Percentiles rank a stretch among this genome's conserved stretches.
These are phyloP conservation scores for Arbutus unedo DNA, from an alignment of 148 eudicot genomes.

Conservation along the genomic window DNA sequence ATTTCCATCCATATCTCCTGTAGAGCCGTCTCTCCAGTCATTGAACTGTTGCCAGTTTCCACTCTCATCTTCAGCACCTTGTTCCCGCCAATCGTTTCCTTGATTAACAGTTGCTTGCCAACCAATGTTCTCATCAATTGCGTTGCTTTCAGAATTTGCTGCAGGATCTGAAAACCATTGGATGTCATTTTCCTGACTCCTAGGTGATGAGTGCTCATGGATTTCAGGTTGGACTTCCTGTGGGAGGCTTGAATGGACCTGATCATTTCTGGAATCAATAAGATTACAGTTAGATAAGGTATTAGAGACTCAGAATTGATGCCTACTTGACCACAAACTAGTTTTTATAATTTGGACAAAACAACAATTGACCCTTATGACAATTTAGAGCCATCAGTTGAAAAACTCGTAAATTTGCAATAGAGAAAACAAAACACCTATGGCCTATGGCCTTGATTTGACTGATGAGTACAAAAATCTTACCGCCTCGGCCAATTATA, in stretches of 20 bases:
- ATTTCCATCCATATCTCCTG: conserved; percentile 35
- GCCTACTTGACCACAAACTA: conserved; percentile 65
- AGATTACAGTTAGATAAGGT: conserved; percentile 34
- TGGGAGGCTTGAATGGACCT: conserved; percentile 32
- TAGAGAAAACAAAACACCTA: not conserved
- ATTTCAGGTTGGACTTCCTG: conserved; percentile 42
- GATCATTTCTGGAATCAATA: conserved; percentile 46
- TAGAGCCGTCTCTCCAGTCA: conserved; percentile 48
- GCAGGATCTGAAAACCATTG: conserved; percentile 36
- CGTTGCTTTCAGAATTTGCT: conserved; percentile 35
- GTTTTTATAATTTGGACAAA: conserved; percentile 64
- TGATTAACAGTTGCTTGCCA: conserved; percentile 38
- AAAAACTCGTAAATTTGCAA: not conserved
- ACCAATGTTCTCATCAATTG: conserved; percentile 34
- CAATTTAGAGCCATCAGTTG: conserved; percentile 4
- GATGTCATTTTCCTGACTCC: conserved; percentile 38
- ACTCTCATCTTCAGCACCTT: conserved; percentile 45
- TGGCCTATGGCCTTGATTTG: not conserved
- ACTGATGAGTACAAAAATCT: not conserved
- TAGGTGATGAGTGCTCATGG: conserved; percentile 39
- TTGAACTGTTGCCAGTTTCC: conserved; percentile 45
- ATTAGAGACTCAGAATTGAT: conserved; percentile 36
- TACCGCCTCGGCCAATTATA: not conserved
- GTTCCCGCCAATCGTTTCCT: conserved; percentile 47
- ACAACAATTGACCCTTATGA: conserved; percentile 10